Conservation (phyloP, 2,329 filamentous ascomycete genomes). For the Hymenoscyphus occultus region DNA sequence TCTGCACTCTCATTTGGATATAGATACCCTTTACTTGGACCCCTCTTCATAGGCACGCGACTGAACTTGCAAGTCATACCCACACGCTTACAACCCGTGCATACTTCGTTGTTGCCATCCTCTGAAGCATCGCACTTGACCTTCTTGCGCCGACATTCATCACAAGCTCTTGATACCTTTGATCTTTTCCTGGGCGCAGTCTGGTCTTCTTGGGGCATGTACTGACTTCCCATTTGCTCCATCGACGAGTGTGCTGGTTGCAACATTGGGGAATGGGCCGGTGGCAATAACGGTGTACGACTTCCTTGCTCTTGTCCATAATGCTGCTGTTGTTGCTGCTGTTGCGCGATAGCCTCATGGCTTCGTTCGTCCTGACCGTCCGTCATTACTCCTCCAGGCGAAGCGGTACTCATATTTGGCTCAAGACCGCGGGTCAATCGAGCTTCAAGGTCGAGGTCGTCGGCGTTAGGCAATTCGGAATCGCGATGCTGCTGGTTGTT, state of each 20-base stretch:
- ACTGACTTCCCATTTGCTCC: conserved; percentile 45
- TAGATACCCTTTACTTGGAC: conserved; percentile 78
- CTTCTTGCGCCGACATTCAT: conserved; percentile 86
- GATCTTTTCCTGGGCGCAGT: conserved; percentile 65
- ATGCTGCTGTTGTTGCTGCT: conserved; percentile 34
- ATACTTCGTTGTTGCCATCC: conserved; percentile 70
- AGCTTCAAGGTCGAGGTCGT: conserved; percentile 45
- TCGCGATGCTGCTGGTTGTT: conserved; percentile 27
- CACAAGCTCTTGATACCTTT: conserved; percentile 85
- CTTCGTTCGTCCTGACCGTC: conserved; percentile 38
- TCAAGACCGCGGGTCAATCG: conserved; percentile 46
- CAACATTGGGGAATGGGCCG: conserved; percentile 25
- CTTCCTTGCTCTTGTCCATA: conserved; percentile 36
- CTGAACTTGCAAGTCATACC: conserved; percentile 80
- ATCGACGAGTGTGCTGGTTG: conserved; percentile 28
- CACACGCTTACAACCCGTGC: conserved; percentile 76
- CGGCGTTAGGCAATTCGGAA: conserved; percentile 39
- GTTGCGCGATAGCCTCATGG: conserved; percentile 38
- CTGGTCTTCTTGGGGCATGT: conserved; percentile 45
- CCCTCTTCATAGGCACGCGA: conserved; percentile 81
- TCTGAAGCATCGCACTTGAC: conserved; percentile 82
- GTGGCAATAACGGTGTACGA: conserved; percentile 23
- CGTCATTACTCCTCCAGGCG: conserved; percentile 38
- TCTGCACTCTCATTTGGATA: not conserved
- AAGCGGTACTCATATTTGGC: conserved; percentile 40